A percentile compares a stretch with the other conserved stretches of the same genome.
Evolutionary conservation across 2,329 filamentous ascomycete species (phyloP).

Genomic region (Colletotrichum lentis): DNA sequence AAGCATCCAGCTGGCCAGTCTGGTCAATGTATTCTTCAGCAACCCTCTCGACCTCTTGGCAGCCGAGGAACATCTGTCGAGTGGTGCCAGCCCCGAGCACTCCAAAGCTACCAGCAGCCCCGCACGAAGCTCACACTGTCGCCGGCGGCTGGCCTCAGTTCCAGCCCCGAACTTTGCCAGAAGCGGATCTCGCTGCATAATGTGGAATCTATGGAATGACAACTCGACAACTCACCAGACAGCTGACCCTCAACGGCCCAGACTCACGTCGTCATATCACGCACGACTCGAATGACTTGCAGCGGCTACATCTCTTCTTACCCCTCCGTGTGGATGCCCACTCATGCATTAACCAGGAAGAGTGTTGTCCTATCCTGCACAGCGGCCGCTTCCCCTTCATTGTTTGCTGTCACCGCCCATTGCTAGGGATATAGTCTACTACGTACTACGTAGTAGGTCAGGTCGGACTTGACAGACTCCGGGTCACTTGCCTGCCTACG

Average conservation of each 20-base stretch:
- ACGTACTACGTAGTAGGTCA: too few relatives aligned
- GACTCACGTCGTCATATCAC: slow-evolving; percentile 31
- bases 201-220: slow-evolving; percentile 22
- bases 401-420: background rate
- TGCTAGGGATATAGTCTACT: background rate
- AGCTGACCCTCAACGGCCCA: slow-evolving; percentile 9
- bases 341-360: slow-evolving; percentile 22
- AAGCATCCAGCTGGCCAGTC: slow-evolving; percentile 29
- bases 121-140: slow-evolving; percentile 26
- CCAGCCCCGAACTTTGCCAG: slow-evolving; percentile 28
- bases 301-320: slow-evolving; percentile 29
- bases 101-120: slow-evolving; percentile 24
- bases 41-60: background rate
- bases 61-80: slow-evolving; percentile 11
- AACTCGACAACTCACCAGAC: slow-evolving; percentile 11
- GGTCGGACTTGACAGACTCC: background rate
- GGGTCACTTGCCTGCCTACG: slow-evolving; percentile 5
- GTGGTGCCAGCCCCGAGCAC: slow-evolving; percentile 12
- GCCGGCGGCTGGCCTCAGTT: slow-evolving; percentile 32
- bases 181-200: slow-evolving; percentile 31
- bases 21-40: slow-evolving; percentile 28
- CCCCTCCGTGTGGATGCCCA: slow-evolving; percentile 22
- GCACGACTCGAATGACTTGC: slow-evolving; percentile 36
- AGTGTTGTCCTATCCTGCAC: slow-evolving; percentile 14
- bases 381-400: slow-evolving; percentile 25